These are phyloP conservation scores for Mrakia frigida DNA, from an alignment of 768 basidiomycete genomes.

Conservation along the genomic window DNA sequence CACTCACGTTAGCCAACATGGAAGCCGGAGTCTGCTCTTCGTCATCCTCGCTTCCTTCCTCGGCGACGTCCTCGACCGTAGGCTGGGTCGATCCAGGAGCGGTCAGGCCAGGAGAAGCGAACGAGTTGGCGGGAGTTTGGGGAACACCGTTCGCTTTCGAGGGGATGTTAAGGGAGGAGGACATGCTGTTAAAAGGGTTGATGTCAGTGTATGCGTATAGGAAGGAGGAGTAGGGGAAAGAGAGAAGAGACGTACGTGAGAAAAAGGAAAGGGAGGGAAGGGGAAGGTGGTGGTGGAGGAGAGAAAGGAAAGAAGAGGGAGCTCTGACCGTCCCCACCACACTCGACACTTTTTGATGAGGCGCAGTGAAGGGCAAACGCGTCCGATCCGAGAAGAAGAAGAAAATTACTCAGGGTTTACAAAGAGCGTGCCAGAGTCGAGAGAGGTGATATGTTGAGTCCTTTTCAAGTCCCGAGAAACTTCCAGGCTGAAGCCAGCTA, in stretches of 20 bases:
- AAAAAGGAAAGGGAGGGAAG: background rate
- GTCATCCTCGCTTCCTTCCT: slow-evolving; percentile 70
- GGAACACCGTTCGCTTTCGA: background rate
- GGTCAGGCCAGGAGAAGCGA: slow-evolving; percentile 46
- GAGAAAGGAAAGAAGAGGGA: background rate
- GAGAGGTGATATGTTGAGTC: too few species aligned
- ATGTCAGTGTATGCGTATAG: too few species aligned
- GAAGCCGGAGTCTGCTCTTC: slow-evolving; percentile 57
- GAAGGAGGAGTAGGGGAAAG: background rate
- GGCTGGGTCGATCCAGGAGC: slow-evolving; percentile 67
- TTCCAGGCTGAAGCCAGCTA: too few species aligned
- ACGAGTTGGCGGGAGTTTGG: slow-evolving; percentile 27
- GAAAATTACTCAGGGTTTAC: too few species aligned
- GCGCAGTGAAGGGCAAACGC: background rate
- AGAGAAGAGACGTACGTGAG: background rate
- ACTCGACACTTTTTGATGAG: background rate
- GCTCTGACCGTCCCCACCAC: background rate
- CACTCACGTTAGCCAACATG: slow-evolving; percentile 44
- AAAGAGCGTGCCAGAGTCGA: too few species aligned
- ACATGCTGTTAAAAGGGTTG: background rate
- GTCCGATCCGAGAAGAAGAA: too few species aligned
- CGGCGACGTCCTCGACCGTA: slow-evolving; percentile 44
- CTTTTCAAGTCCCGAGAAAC: too few species aligned
- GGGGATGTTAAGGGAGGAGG: slow-evolving; percentile 24
- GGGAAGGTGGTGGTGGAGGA: background rate